These are phyloP conservation scores for Euphorbia corollata DNA, from an alignment of 441 rosid genomes.

Conservation along the genomic window DNA sequence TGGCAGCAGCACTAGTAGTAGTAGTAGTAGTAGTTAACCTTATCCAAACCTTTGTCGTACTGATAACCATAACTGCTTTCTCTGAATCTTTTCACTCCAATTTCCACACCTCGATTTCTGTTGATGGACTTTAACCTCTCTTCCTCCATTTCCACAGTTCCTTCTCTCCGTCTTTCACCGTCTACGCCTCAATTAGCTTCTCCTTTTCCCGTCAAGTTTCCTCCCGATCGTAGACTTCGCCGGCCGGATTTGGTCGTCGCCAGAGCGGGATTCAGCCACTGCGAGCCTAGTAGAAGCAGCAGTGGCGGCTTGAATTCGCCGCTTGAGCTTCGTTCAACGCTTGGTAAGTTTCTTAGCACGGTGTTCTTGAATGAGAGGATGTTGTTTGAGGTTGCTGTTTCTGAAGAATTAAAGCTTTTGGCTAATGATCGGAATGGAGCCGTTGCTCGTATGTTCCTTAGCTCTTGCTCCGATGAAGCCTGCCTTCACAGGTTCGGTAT, in stretches of 20 bases:
- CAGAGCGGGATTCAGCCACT: constrained; percentile 55
- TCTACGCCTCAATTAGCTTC: constrained; percentile 6
- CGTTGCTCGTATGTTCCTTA: constrained; percentile 44
- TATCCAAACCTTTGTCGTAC: background rate
- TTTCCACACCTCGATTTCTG: background rate
- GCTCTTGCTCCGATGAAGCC: constrained; percentile 63
- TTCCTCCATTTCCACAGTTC: constrained; percentile 25
- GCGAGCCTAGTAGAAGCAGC: constrained; percentile 49
- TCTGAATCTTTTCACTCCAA: no score
- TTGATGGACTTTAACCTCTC: constrained; percentile 52
- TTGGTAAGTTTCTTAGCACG: constrained; percentile 54
- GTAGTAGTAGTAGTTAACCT: background rate
- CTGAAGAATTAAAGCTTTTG: constrained; percentile 59
- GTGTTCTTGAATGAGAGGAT: constrained; percentile 66
- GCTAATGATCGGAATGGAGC: constrained; percentile 57
- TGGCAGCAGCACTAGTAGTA: background rate
- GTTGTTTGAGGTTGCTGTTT: constrained; percentile 59
- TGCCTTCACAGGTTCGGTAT: constrained; percentile 61
- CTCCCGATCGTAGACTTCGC: constrained; percentile 12
- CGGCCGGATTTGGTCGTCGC: constrained; percentile 24
- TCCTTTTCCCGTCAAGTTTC: background rate
- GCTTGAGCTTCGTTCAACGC: constrained; percentile 53
- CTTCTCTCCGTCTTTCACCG: constrained; percentile 27
- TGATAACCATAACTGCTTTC: background rate
- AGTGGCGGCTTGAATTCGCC: constrained; percentile 61